These are phyloP conservation scores for Apiospora sp. DNA, from an alignment of 2,329 filamentous ascomycete species.

Conservation along the genomic window DNA sequence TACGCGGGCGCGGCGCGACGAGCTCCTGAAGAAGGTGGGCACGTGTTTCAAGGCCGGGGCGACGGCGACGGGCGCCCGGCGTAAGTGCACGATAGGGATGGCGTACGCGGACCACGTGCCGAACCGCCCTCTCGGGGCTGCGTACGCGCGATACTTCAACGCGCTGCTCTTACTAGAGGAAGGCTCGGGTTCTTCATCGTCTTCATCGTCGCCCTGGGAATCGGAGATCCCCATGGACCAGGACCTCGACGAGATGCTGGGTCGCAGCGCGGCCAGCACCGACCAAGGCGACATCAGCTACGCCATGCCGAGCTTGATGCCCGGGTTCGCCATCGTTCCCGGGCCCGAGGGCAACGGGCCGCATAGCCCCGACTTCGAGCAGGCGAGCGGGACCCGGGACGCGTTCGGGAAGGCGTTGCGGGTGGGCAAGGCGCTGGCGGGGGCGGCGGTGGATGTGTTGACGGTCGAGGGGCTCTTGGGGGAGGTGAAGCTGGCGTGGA, in stretches of 20 bases:
- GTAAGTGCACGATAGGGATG: slow-evolving; percentile 51
- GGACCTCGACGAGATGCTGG: slow-evolving; percentile 50
- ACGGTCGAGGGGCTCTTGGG: slow-evolving; percentile 50
- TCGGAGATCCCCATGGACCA: slow-evolving; percentile 45
- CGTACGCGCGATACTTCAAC: slow-evolving; percentile 56
- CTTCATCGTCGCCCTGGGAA: slow-evolving; percentile 36
- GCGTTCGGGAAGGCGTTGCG: slow-evolving; percentile 55
- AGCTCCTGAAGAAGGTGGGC: slow-evolving; percentile 51
- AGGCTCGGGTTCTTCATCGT: not conserved
- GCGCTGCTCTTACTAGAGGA: slow-evolving; percentile 32
- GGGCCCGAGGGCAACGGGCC: slow-evolving; percentile 54
- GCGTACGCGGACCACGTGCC: slow-evolving; percentile 64
- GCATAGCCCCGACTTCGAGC: slow-evolving; percentile 61
- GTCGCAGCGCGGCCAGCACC: slow-evolving; percentile 60
- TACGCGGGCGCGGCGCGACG: slow-evolving; percentile 47
- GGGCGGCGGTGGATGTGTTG: slow-evolving; percentile 56
- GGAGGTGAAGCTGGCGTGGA: slow-evolving; percentile 51
- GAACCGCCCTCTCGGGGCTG: slow-evolving; percentile 55
- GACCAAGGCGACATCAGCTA: slow-evolving; percentile 68
- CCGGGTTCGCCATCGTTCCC: slow-evolving; percentile 59
- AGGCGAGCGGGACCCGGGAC: slow-evolving; percentile 55
- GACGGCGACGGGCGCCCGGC: slow-evolving; percentile 56
- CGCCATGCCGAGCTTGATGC: slow-evolving; percentile 62
- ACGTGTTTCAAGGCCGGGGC: slow-evolving; percentile 57
- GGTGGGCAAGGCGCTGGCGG: slow-evolving; percentile 57